Base-by-base conservation (phyloP, 2,329 filamentous ascomycete species). In the Aspergillus persii region DNA sequence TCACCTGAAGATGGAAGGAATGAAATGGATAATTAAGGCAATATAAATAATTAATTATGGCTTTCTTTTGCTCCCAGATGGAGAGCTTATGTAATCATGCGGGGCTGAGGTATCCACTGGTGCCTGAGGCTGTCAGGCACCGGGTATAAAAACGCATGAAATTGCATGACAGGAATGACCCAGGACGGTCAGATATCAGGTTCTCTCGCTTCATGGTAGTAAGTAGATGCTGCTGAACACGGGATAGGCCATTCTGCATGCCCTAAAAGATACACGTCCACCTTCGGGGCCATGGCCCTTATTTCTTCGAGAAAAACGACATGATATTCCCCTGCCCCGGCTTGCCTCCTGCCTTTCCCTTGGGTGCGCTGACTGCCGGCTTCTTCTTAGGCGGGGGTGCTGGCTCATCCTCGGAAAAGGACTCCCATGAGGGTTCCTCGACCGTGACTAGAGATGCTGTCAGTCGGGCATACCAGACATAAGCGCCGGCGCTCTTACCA, bases 291-390 rank as follows among this genome's bases (percentile, higher is more conserved):
- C 18, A 23, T 23, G 18, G 1, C 18, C 18, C 49, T 69, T 71
- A 90, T 70, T 92, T 95, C 80, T 96, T 96, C 47, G 84, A 83
- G 75, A 96, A 96, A 77, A 96, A 96, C 1, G 89, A 92, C 89
- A 93, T 96, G 71, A 96, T 96, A 72, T 83, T 96, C 3, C 92
- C 92, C 61, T 77, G 76, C 30, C 74, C 72, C 27, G 77, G 75
- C 70, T 91, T 91, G 1, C 80, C 77, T 1, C 77, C 77, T 23
- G 78, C 68, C 71, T 88, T 89, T 68, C 84, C 87, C 27, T 80
- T 73, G n/a, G 71, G 59, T 12, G 71, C 71, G 59, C 67, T 69
- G 39, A 86, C 50, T 71, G 74, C 71, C 5, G 77, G 73, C 26
- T 79, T 78, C 59, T 82, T 79, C 11, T 82, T 81, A 26, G 78